Evolutionary conservation across 129 eudicot species (phyloP).

Genomic region (Artemisia argyi): DNA sequence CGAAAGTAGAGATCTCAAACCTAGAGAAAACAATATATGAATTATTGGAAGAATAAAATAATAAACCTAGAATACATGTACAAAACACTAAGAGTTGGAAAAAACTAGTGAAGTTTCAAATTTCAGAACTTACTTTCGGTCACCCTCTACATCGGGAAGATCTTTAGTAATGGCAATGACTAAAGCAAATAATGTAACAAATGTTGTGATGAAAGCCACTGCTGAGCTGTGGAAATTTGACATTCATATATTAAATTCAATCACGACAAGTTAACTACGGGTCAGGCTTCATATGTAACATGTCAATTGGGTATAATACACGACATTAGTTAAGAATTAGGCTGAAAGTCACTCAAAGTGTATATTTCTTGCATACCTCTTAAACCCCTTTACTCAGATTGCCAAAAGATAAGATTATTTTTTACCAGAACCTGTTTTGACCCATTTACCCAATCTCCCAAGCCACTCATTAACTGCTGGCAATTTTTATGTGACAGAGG

Average conservation of each 20-base stretch:
- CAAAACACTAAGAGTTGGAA: neutral
- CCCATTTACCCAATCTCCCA: neutral
- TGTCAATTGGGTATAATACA: neutral
- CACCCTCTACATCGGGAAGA: conserved; percentile 99
- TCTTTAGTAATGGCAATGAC: conserved; percentile 99
- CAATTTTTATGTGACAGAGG: neutral
- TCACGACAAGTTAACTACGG: neutral
- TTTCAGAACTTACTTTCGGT: conserved; percentile 76
- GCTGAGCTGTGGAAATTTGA: conserved; percentile 60
- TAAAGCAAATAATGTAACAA: conserved; percentile 93
- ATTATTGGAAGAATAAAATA: conserved; percentile 1
- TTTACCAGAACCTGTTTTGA: neutral
- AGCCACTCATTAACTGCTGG: neutral
- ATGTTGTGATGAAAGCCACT: conserved; percentile 95
- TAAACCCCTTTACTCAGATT: neutral
- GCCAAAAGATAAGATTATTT: neutral
- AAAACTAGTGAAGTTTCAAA: neutral
- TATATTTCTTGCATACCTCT: conserved; percentile 1
- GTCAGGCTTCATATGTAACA: neutral
- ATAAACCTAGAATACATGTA: neutral
- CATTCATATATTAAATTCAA: conserved; percentile 6
- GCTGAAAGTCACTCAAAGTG: neutral
- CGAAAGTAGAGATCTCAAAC: conserved; percentile 93
- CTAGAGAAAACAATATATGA: conserved; percentile 24
- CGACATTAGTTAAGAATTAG: too few species aligned